phyloP scores from a whole-genome alignment of 2,329 filamentous ascomycete genomes.

The Trichoderma afroharzianum region DNA sequence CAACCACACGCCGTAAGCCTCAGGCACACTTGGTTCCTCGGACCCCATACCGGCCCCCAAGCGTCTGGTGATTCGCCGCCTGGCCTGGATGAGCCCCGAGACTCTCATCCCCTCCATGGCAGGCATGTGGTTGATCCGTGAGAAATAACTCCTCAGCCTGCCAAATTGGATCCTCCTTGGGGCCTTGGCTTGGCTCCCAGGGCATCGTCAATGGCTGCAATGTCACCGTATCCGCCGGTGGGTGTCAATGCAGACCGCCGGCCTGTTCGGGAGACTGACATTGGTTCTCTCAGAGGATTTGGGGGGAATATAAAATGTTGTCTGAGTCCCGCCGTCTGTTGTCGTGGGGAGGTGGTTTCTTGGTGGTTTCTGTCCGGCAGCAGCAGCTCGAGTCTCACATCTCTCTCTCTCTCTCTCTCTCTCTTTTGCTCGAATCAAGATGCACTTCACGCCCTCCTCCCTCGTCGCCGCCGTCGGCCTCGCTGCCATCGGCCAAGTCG shows the following conservation, averaged over 20 bases:
- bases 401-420: not conserved
- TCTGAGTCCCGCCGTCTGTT: not conserved
- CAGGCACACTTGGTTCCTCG: not conserved
- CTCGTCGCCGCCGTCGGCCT: slow-evolving; percentile 31
- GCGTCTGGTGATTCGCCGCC: not conserved
- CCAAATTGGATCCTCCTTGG: not conserved
- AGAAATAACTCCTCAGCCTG: not conserved
- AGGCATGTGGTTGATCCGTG: not conserved
- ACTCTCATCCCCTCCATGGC: not conserved
- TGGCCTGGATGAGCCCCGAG: not conserved
- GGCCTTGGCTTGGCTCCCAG: not conserved
- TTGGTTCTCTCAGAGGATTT: not conserved
- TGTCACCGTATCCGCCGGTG: not conserved
- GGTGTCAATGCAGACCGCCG: not conserved
- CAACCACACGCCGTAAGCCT: not conserved
- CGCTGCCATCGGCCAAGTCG: slow-evolving; percentile 26
- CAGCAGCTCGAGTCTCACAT: not conserved
- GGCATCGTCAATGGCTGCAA: not conserved
- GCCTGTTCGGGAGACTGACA: not conserved
- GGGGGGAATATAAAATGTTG: not conserved
- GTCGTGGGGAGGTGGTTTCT: no score
- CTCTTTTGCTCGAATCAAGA: slow-evolving; percentile 19
- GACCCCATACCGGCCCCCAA: not conserved
- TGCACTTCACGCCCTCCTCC: slow-evolving; percentile 33
- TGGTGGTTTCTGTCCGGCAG: not conserved